Evolutionary conservation across 805 yeast species (phyloP), one percentile per base, ranked within the genome.

Genomic region (Candida coquimbonensis): DNA sequence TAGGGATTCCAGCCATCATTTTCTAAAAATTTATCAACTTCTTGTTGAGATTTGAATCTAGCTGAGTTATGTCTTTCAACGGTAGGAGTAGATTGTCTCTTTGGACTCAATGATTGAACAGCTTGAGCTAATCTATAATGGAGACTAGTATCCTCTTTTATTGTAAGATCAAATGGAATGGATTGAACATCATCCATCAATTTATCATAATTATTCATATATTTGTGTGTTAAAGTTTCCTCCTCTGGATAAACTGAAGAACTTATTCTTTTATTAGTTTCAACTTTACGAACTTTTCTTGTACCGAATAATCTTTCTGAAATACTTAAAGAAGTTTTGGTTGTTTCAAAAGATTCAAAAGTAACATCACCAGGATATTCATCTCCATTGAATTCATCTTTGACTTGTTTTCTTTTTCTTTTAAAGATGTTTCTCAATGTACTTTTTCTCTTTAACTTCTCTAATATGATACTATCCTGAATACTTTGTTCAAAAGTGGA

Each of bases 221-320:
- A 59, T 25, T 57, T 42, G 38, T 59, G 61, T 1, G 63, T 59
- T 35, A 59, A 49, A 0, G 63, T 58, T 40, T 56, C 57, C 9
- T 47, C 45, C 0, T 42, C 56, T 4, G 49, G 53, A 40, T 44
- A 47, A 11, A 48, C 46, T 0, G 49, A 42, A 9, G 47, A 36
- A 3, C 36, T 16, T 3, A 16, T 33, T n/a, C 19, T 33, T 33
- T 33, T 29, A 29, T 29, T 6, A 21, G 24, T 29, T 9, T 9
- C 13, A 8, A 11, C 13, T 29, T 9, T 29, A 29, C 31, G 31
- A 16, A 5, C 6, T n/a, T 33, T 33, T n/a, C 36, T 16, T 9
- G 36, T n/a, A 7, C 49, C 42, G 27, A 48, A 43, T 19, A 53
- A 39, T 16, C 46, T 43, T 19, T 45, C 46, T 39, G 46, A 43